Evolutionary conservation across 1,284 basidiomycete genomes (phyloP), one percentile per base, ranked within the genome.

Genomic region (Blastosporella zonata): DNA sequence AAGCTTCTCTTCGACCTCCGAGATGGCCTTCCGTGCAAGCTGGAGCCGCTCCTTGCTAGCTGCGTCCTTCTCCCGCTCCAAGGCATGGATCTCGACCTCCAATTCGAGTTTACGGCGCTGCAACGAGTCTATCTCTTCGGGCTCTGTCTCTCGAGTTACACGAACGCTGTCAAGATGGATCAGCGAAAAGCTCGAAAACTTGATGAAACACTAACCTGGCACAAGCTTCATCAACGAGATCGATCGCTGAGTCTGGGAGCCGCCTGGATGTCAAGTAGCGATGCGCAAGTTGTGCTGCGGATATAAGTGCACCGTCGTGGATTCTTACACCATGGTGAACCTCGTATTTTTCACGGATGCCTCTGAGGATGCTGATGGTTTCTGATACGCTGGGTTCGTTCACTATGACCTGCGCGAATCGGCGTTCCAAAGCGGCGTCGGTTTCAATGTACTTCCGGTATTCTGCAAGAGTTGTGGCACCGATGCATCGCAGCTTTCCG

Each of bases 371-470:
- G 58, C 83, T 90, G 67, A 98, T 93, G 0, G 95, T 92, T 62
- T 97, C 95, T 5, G 88, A 70, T 1, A 98, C 95, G 4, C 77
- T 76, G 0, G 96, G 96, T 64, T 99, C 96, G 62, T 93, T 92
- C 56, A 99, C 87, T 35, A 96, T 68, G 43, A 98, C 95, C 66
- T 96, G 93, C 9, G 92, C 90, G 68, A 99, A 98, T 53, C 97
- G 82, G 54, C 96, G 85, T 65, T 98, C 96, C 50, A 98, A 79
- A 1, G 96, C 96, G 17, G 92, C 84, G 59, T 95, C 93, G 54
- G 91, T 95, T 70, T 98, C 96, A 65, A 98, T 95, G 68, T 95
- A 93, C 67, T 96, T 91, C 54, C 93, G 78, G 70, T 97, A 98
- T 67, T 99, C 95, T 50, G 87, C 82, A 4, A 96, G 78, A 0